These are phyloP conservation scores for Colletotrichum tabaci DNA, from an alignment of 2,329 filamentous ascomycete genomes.

Conservation along the genomic window DNA sequence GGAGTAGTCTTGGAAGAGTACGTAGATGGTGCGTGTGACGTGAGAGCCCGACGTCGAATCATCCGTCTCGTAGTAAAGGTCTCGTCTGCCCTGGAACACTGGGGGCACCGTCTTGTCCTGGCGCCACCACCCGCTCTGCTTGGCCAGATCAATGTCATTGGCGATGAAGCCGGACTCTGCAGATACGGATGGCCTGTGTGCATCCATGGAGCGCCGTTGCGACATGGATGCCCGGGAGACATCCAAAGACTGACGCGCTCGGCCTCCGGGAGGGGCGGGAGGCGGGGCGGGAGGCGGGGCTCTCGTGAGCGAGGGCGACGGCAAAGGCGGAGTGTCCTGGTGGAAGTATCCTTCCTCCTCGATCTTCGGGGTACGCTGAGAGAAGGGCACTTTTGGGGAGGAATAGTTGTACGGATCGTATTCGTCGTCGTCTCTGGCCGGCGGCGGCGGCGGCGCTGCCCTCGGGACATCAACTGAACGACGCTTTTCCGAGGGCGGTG, in stretches of 20 bases:
- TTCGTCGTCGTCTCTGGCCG: slow-evolving; percentile 72
- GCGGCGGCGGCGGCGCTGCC: slow-evolving; percentile 75
- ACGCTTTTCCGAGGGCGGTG: slow-evolving; percentile 66
- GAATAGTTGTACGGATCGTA: slow-evolving; percentile 78
- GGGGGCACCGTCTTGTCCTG: slow-evolving; percentile 85
- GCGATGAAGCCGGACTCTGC: slow-evolving; percentile 89
- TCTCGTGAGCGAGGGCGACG: slow-evolving; percentile 51
- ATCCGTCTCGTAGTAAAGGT: slow-evolving; percentile 86
- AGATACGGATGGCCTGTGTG: slow-evolving; percentile 79
- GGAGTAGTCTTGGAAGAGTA: slow-evolving; percentile 97
- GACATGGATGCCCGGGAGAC: slow-evolving; percentile 64
- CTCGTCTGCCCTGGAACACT: slow-evolving; percentile 83
- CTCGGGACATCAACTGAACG: slow-evolving; percentile 81
- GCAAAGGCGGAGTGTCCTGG: slow-evolving; percentile 56
- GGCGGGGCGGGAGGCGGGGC: slow-evolving; percentile 36
- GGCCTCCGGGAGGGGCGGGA: slow-evolving; percentile 31
- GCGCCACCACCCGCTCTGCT: slow-evolving; percentile 88
- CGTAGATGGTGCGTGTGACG: slow-evolving; percentile 84
- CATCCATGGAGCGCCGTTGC: slow-evolving; percentile 79
- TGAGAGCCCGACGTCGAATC: slow-evolving; percentile 81
- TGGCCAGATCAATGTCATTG: slow-evolving; percentile 85
- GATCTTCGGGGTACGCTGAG: slow-evolving; percentile 55
- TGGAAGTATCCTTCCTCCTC: slow-evolving; percentile 64
- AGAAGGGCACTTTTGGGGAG: slow-evolving; percentile 52
- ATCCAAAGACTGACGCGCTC: slow-evolving; percentile 76